Conservation (phyloP, 129 eudicot genomes). For the Chrysanthemum seticuspe region DNA sequence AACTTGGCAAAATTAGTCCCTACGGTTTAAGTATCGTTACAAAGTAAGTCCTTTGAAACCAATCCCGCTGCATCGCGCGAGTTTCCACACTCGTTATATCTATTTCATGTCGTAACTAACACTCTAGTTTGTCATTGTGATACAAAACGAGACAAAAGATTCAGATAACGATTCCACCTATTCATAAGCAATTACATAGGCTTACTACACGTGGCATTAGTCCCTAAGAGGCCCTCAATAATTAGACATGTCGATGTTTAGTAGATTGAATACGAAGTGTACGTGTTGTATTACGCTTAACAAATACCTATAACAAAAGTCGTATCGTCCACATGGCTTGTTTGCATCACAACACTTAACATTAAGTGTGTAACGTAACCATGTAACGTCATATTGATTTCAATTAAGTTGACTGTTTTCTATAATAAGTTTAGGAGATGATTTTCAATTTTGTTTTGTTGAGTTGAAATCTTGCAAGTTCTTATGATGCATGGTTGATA, state of each 20-base stretch:
- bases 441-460: no score
- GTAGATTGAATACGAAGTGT: neutral
- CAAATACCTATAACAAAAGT: neutral
- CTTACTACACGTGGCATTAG: neutral
- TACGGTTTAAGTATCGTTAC: no score
- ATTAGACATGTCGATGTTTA: neutral
- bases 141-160: neutral
- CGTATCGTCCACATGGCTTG: conserved; percentile 3
- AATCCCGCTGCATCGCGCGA: no score
- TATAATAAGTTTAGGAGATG: no score
- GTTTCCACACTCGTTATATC: no score
- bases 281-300: neutral
- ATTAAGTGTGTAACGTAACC: neutral
- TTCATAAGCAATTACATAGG: neutral
- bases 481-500: neutral
- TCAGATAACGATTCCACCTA: neutral
- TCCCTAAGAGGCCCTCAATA: conserved; percentile 3
- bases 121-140: neutral
- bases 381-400: no score
- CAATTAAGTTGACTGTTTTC: no score
- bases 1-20: no score
- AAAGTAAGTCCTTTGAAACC: no score
- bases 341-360: neutral
- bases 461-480: no score
- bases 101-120: neutral